These are phyloP conservation scores for Podaxis carcinomalis DNA, from an alignment of 768 basidiomycete species.

Conservation along the genomic window DNA sequence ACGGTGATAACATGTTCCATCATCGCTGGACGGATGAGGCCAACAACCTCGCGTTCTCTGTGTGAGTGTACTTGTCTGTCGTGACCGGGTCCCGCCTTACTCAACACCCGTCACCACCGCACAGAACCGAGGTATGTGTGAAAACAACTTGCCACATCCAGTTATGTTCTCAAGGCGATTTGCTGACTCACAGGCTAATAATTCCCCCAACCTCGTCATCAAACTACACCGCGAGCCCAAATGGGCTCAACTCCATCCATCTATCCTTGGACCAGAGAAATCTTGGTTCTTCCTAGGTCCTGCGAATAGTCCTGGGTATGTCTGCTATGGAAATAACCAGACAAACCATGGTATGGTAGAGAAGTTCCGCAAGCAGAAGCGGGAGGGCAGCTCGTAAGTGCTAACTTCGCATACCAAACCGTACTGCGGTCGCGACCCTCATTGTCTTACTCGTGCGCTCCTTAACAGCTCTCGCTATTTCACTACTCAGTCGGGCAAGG, in stretches of 20 bases:
- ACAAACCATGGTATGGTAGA: slow-evolving; percentile 59
- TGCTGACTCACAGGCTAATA: background rate
- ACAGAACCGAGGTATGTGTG: slow-evolving; percentile 10
- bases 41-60: slow-evolving; percentile 4
- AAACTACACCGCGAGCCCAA: slow-evolving; percentile 59
- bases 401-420: background rate
- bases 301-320: slow-evolving; percentile 50
- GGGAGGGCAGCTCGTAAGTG: slow-evolving; percentile 60
- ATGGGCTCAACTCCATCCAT: slow-evolving; percentile 66
- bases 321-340: slow-evolving; percentile 65
- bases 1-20: slow-evolving; percentile 8
- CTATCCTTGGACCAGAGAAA: slow-evolving; percentile 76
- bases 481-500: slow-evolving; percentile 59
- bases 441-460: slow-evolving; percentile 1
- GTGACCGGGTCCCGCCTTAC: background rate
- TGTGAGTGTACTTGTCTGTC: slow-evolving; percentile 1
- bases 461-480: slow-evolving; percentile 67
- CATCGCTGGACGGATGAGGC: slow-evolving; percentile 3
- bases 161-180: background rate
- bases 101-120: background rate
- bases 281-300: slow-evolving; percentile 78
- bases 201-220: slow-evolving; percentile 16
- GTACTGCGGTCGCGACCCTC: background rate
- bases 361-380: slow-evolving; percentile 46
- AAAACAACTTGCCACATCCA: background rate